phyloP scores from a whole-genome alignment of 495 filamentous ascomycete genomes.

The Aspergillus nanangensis region DNA sequence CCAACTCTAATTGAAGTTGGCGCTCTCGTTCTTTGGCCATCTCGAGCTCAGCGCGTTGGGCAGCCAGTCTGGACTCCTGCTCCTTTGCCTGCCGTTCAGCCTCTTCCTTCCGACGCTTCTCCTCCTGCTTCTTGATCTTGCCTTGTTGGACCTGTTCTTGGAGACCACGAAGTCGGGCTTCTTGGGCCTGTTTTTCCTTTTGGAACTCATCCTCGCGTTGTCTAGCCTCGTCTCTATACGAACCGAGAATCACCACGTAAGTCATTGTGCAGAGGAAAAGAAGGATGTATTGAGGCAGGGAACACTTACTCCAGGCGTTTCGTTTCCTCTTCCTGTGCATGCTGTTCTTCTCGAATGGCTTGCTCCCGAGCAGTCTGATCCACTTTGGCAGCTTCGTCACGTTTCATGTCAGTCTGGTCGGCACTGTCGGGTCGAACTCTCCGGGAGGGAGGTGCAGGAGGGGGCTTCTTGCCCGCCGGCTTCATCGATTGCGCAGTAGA shows the following conservation, averaged over 20 bases:
- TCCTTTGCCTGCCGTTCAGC: conserved; percentile 81
- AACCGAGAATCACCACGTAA: conserved; percentile 13
- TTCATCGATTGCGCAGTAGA: conserved; percentile 54
- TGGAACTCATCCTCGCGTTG: conserved; percentile 74
- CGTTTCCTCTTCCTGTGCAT: conserved; percentile 69
- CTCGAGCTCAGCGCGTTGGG: conserved; percentile 89
- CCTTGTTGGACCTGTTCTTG: conserved; percentile 92
- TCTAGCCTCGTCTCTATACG: conserved; percentile 73
- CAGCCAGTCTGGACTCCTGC: conserved; percentile 78
- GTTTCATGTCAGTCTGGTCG: conserved; percentile 49
- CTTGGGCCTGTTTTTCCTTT: conserved; percentile 73
- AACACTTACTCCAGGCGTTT: conserved; percentile 80
- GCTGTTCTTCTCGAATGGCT: conserved; percentile 64
- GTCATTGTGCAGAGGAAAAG: no score
- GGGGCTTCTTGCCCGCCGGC: conserved; percentile 67
- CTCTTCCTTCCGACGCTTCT: conserved; percentile 86
- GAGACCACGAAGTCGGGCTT: conserved; percentile 77
- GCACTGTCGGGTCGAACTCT: conserved; percentile 64
- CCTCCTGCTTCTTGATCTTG: conserved; percentile 95
- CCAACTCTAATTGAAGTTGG: conserved; percentile 81
- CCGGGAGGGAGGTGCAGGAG: conserved; percentile 75
- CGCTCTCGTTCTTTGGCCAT: conserved; percentile 82
- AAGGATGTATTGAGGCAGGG: background rate
- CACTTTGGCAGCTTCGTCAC: conserved; percentile 49
- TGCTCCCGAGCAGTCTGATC: conserved; percentile 52